phyloP scores from a whole-genome alignment of 805 yeast genomes.

The Kodamaea kaohsiungensis region DNA sequence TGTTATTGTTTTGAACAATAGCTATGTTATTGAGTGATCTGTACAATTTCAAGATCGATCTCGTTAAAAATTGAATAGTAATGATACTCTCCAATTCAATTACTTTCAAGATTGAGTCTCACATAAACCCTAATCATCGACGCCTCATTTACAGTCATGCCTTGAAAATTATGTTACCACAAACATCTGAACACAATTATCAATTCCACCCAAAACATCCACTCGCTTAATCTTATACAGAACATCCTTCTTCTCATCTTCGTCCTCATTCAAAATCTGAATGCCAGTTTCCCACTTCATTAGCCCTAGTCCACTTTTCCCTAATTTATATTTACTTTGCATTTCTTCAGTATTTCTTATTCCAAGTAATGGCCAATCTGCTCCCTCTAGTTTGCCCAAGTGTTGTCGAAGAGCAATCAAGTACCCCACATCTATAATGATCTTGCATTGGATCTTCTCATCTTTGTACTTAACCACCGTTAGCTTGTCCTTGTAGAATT shows the following conservation, averaged over 20 bases:
- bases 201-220: conserved; percentile 10
- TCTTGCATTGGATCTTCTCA: conserved; percentile 10
- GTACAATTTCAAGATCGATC: no score
- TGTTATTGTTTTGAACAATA: no score
- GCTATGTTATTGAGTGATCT: no score
- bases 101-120: no score
- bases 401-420: conserved; percentile 5
- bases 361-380: conserved; percentile 7
- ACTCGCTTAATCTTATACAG: conserved; percentile 10
- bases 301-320: conserved; percentile 1
- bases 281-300: conserved; percentile 9
- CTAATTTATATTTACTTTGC: conserved; percentile 4
- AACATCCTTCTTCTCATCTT: conserved; percentile 12
- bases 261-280: conserved; percentile 2
- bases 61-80: no score
- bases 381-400: conserved; percentile 2
- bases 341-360: conserved; percentile 4
- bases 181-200: conserved; percentile 10
- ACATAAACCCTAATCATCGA: no score
- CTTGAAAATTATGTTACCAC: conserved; percentile 2
- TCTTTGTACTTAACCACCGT: conserved; percentile 5
- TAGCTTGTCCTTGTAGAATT: conserved; percentile 1
- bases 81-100: no score
- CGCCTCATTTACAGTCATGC: no score
- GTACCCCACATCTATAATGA: conserved; percentile 8